Evolutionary conservation across 2,329 filamentous ascomycete species (phyloP).

Genomic region (Nothophaeocryptopus gaeumannii): DNA sequence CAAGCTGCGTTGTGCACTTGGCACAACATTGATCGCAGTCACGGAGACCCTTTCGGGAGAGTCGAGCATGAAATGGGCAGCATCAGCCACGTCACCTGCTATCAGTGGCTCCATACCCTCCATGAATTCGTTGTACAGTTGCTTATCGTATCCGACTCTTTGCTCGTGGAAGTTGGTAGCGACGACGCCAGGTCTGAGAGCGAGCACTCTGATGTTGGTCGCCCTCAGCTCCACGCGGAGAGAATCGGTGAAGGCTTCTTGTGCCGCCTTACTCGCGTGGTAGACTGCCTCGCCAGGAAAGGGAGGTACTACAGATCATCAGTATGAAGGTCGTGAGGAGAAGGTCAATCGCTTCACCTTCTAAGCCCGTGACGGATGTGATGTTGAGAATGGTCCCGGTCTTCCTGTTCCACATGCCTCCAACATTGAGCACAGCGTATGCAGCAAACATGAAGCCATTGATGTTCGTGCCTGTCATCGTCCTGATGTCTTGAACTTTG

Average conservation of each 20-base stretch:
- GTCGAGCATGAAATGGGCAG: slow-evolving; percentile 44
- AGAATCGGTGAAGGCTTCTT: slow-evolving; percentile 51
- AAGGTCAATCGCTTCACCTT: not conserved
- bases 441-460: slow-evolving; percentile 49
- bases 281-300: slow-evolving; percentile 52
- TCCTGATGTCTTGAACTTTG: slow-evolving; percentile 41
- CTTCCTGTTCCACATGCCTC: slow-evolving; percentile 39
- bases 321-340: not conserved
- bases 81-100: slow-evolving; percentile 44
- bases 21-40: slow-evolving; percentile 50
- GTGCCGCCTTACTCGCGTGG: slow-evolving; percentile 47
- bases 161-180: slow-evolving; percentile 50
- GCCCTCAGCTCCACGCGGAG: slow-evolving; percentile 48
- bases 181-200: slow-evolving; percentile 48
- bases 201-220: slow-evolving; percentile 49
- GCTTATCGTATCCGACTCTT: slow-evolving; percentile 45
- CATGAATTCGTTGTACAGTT: slow-evolving; percentile 45
- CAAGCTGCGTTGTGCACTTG: slow-evolving; percentile 42
- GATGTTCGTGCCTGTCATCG: slow-evolving; percentile 50
- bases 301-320: slow-evolving; percentile 37
- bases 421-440: slow-evolving; percentile 45
- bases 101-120: slow-evolving; percentile 46
- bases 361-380: slow-evolving; percentile 46
- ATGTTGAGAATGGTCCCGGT: slow-evolving; percentile 50
- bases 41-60: slow-evolving; percentile 42